phyloP scores from a whole-genome alignment of 805 yeast species.

The Blastobotrys americana region DNA sequence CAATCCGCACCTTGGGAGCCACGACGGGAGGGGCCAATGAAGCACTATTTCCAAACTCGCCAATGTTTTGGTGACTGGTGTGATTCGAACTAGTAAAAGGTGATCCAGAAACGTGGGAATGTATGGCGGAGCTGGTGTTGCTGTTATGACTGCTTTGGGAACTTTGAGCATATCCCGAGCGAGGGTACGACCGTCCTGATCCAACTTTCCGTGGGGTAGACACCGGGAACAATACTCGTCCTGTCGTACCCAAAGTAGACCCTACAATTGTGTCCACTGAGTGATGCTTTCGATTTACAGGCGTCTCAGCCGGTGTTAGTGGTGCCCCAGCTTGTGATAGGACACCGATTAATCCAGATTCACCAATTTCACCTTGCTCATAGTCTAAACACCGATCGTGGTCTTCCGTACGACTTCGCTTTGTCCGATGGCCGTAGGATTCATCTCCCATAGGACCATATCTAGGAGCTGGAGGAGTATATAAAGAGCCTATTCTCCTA shows the following conservation, averaged over 20 bases:
- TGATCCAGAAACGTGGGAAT: slow-evolving; percentile 1
- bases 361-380: too few species aligned
- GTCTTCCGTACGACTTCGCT: slow-evolving; percentile 16
- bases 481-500: background rate
- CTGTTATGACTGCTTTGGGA: too few species aligned
- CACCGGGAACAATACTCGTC: slow-evolving; percentile 21
- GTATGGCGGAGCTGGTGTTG: too few species aligned
- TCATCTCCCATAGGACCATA: slow-evolving; percentile 19
- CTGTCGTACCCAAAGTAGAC: slow-evolving; percentile 5
- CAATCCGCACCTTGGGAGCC: background rate
- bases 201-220: slow-evolving; percentile 19
- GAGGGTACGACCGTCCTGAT: slow-evolving; percentile 20
- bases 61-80: background rate
- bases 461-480: slow-evolving; percentile 21
- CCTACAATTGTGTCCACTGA: slow-evolving; percentile 13
- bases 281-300: slow-evolving; percentile 16
- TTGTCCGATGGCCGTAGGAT: background rate
- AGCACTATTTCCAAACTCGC: background rate
- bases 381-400: slow-evolving; percentile 2
- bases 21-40: background rate
- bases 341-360: too few species aligned
- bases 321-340: slow-evolving; percentile 9
- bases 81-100: too few species aligned
- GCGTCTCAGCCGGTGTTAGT: slow-evolving; percentile 23
- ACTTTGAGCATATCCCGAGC: background rate